Conservation (phyloP, 1,139 yeast species). For the Zygosaccharomyces pseudobailii region DNA sequence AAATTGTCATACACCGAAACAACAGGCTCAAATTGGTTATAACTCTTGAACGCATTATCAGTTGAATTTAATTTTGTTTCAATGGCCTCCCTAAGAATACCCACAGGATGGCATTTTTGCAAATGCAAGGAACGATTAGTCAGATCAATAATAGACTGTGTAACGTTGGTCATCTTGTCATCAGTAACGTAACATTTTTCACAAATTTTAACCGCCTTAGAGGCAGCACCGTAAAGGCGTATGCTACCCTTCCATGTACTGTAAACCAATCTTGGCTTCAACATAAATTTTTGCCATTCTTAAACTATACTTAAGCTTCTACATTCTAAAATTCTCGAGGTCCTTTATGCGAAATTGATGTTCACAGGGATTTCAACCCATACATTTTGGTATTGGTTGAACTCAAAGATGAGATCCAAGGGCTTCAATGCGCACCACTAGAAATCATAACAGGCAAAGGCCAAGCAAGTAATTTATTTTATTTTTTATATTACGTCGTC, state of each 20-base stretch:
- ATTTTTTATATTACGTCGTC: too few relatives aligned
- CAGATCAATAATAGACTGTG: conserved; percentile 64
- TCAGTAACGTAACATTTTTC: conserved; percentile 58
- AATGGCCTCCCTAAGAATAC: conserved; percentile 71
- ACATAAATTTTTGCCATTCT: not conserved
- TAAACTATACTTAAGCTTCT: not conserved
- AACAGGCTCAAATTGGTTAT: conserved; percentile 75
- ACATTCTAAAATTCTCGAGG: not conserved
- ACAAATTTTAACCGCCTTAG: conserved; percentile 41
- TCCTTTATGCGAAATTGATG: not conserved
- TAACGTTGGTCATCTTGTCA: conserved; percentile 74
- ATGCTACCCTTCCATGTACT: conserved; percentile 1
- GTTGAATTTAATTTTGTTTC: conserved; percentile 60
- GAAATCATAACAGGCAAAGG: too few relatives aligned
- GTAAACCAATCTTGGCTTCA: not conserved
- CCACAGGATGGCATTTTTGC: conserved; percentile 78
- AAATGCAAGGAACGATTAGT: conserved; percentile 73
- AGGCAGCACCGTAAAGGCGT: conserved; percentile 7
- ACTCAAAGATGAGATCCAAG: not conserved
- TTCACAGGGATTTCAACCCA: not conserved
- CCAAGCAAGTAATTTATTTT: too few relatives aligned
- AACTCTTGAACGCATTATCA: conserved; percentile 62
- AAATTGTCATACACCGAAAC: conserved; percentile 82
- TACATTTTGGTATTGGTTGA: not conserved
- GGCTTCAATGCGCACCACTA: too few relatives aligned